phyloP scores from a whole-genome alignment of 371 early-diverging fungal genomes.

The Antonospora locustae region DNA sequence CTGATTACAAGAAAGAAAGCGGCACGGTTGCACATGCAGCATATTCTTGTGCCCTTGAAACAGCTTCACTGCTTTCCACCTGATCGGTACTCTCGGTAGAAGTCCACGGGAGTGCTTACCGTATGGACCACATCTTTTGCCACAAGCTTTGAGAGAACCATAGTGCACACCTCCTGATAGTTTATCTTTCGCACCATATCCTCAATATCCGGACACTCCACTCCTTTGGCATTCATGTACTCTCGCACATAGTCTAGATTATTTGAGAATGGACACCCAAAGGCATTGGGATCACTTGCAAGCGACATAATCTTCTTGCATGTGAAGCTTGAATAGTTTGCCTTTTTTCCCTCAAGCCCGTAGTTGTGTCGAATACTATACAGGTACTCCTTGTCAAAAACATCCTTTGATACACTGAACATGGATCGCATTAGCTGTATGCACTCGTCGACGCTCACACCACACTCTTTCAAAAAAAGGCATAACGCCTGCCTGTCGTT shows the following conservation, averaged over 20 bases:
- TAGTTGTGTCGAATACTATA: constrained; percentile 91
- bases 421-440: constrained; percentile 39
- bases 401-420: constrained; percentile 63
- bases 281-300: constrained; percentile 50
- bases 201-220: constrained; percentile 12
- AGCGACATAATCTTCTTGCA: constrained; percentile 72
- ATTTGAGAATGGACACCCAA: constrained; percentile 38
- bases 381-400: constrained; percentile 74
- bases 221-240: constrained; percentile 13
- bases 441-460: constrained; percentile 42
- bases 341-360: constrained; percentile 83
- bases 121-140: not conserved
- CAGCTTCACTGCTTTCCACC: too few relatives aligned
- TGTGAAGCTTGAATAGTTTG: constrained; percentile 72
- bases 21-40: too few relatives aligned
- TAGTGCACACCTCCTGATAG: constrained; percentile 8
- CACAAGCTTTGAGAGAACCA: constrained; percentile 2
- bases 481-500: constrained; percentile 48
- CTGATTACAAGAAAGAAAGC: too few relatives aligned
- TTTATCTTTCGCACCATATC: constrained; percentile 8
- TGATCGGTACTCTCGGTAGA: constrained; percentile 10
- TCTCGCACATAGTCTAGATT: constrained; percentile 17
- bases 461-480: constrained; percentile 51
- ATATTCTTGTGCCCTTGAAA: too few relatives aligned
- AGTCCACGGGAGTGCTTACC: constrained; percentile 21